Percentiles rank a stretch among this genome's conserved stretches.
phyloP scores from a whole-genome alignment of 2,329 filamentous ascomycete species.

The Colletotrichum euphorbiae region DNA sequence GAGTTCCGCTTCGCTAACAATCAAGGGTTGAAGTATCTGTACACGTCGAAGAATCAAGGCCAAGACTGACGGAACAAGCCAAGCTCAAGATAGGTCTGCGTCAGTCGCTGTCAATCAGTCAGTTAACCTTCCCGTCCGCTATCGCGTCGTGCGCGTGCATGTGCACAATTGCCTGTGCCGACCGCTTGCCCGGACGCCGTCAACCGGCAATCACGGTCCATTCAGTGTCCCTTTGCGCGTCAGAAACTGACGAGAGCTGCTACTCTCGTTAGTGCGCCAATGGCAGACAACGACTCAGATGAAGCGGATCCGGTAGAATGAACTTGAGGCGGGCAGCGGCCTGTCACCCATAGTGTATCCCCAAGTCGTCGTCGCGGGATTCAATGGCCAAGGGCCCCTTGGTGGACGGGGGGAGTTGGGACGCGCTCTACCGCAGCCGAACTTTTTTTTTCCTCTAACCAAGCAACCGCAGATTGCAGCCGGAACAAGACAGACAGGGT shows the following conservation, averaged over 20 bases:
- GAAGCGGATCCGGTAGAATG: constrained; percentile 24
- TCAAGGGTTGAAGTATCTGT: constrained; percentile 31
- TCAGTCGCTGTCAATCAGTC: constrained; percentile 24
- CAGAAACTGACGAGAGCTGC: neutral
- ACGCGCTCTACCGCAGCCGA: constrained; percentile 14
- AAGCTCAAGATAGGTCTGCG: constrained; percentile 14
- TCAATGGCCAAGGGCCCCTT: constrained; percentile 25
- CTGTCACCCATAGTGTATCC: constrained; percentile 27
- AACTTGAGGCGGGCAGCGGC: constrained; percentile 14
- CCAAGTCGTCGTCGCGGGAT: constrained; percentile 27
- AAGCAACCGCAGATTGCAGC: constrained; percentile 35
- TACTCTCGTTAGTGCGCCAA: constrained; percentile 30
- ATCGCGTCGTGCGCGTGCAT: constrained; percentile 19
- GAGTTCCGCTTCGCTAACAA: neutral
- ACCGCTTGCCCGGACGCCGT: constrained; percentile 22
- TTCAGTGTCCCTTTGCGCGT: constrained; percentile 7
- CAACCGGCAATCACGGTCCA: constrained; percentile 11
- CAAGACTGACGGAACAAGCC: constrained; percentile 10
- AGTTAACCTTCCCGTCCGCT: constrained; percentile 8
- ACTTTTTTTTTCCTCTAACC: constrained; percentile 31
- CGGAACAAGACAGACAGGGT: constrained; percentile 36
- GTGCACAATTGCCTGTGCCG: constrained; percentile 29
- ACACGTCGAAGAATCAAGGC: constrained; percentile 8
- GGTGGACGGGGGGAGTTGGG: constrained; percentile 16
- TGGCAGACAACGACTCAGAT: constrained; percentile 21